Percentiles rank a stretch among this genome's conserved stretches.
phyloP scores from a whole-genome alignment of 1,139 yeast species.

The Lodderomyces parapsilosis region DNA sequence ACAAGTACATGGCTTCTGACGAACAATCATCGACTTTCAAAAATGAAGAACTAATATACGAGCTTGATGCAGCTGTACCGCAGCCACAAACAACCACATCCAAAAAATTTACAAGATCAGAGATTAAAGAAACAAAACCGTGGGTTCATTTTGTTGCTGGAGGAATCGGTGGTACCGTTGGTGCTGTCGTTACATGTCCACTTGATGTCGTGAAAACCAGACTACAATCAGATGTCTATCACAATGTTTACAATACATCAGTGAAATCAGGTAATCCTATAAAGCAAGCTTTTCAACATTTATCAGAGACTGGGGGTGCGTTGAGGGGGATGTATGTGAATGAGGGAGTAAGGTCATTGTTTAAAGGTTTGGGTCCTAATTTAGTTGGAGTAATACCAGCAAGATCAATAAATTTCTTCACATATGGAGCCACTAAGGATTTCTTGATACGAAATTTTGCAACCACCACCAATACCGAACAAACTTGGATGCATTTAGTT shows the following conservation, averaged over 20 bases:
- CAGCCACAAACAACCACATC: background rate
- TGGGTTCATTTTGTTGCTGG: conserved; percentile 99
- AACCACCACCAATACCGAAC: conserved; percentile 43
- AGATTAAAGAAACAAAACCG: conserved; percentile 49
- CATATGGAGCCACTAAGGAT: conserved; percentile 90
- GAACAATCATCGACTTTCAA: conserved; percentile 56
- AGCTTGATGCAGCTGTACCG: conserved; percentile 3
- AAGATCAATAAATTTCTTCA: conserved; percentile 91
- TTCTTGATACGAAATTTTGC: conserved; percentile 65
- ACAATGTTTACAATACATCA: conserved; percentile 36
- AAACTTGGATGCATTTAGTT: conserved; percentile 79
- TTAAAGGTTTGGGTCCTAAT: conserved; percentile 95
- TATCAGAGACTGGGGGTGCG: conserved; percentile 78
- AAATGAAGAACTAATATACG: conserved; percentile 8
- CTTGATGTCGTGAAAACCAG: conserved; percentile 96
- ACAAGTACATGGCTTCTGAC: conserved; percentile 67
- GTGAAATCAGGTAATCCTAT: conserved; percentile 43
- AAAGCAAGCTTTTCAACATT: conserved; percentile 60
- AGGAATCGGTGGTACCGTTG: conserved; percentile 97
- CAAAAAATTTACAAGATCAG: conserved; percentile 1
- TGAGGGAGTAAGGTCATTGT: conserved; percentile 85
- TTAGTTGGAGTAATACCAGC: conserved; percentile 99
- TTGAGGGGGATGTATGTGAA: conserved; percentile 62
- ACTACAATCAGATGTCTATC: conserved; percentile 81
- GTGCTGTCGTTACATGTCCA: conserved; percentile 92